Evolutionary conservation across 1,284 basidiomycete species (phyloP), one percentile per base, ranked within the genome.

Genomic region (Cryptococcus floricola): DNA sequence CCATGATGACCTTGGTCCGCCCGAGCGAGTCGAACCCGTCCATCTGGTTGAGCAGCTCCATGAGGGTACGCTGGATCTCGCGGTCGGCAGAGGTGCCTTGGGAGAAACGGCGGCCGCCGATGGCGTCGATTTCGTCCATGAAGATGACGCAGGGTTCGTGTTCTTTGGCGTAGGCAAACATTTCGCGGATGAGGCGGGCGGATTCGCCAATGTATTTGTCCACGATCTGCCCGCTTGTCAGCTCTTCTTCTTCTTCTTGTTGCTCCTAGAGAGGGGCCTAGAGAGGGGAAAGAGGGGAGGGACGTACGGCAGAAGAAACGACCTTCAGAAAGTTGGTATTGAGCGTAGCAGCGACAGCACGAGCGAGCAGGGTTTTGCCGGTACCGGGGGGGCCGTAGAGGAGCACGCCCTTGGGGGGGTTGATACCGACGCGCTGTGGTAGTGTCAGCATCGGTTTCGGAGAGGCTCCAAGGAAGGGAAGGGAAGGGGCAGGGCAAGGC

Each of bases 31-130:
- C 96, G 80, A 99, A 98, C 34, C 96, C 96, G 75, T 99, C 96
- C 92, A 99, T 96, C 79, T 98, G 95, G 75, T 98, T 98, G 47
- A 99, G 83, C 37, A 99, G 81, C 90, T 99, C 96, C 96, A 98
- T 98, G 41, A 99, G 78, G 23, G 96, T 99, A 65, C 96, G 83
- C 77, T 99, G 96, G 64, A 99, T 98, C 80, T 98, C 96, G 68
- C 96, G 87, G 79, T 98, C 96, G 13, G 95, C 96, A 75, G 88
- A 91, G 4, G 95, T 98, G 39, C 96, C 96, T 78, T 98, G 96
- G n/a, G 87, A 90, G 81, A 98, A 98, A 55, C 95, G 83, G 64
- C 96, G 83, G 13, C 94, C 93, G 65, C 93, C 94, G 63, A 97
- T 96, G 34, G 93, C 93, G 74, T 97, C 94, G 68, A 98, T 97